Conservation (phyloP, 306 rosid genomes). For the Castanopsis chinensis region DNA sequence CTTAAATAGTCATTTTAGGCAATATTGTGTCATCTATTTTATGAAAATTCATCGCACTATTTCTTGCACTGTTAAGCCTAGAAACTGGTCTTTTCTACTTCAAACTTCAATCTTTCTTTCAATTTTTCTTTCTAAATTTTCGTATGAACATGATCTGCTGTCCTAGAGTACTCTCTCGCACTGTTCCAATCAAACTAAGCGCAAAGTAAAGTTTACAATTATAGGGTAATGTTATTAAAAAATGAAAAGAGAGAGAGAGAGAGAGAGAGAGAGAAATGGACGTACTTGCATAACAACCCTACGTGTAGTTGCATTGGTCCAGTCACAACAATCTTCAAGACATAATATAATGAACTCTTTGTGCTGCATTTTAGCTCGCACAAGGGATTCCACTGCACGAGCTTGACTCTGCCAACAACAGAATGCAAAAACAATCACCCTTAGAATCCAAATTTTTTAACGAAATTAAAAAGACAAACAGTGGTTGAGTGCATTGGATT, state of each 20-base stretch:
- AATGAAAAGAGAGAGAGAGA: background rate
- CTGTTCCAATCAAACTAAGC: background rate
- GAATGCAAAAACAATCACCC: background rate
- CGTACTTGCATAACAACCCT: constrained; percentile 91
- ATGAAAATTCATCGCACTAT: background rate
- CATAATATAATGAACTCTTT: constrained; percentile 86
- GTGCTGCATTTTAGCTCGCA: constrained; percentile 92
- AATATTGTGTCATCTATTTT: background rate
- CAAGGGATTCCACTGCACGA: constrained; percentile 84
- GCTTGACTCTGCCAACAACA: constrained; percentile 54
- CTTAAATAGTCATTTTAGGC: background rate
- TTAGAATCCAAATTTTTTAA: background rate
- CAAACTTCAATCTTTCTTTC: background rate
- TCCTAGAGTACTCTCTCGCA: too few species aligned
- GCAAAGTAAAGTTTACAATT: background rate
- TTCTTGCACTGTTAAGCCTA: background rate
- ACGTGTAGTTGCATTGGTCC: constrained; percentile 91
- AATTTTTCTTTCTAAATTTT: background rate
- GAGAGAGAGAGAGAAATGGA: background rate
- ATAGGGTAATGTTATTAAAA: background rate
- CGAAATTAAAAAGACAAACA: background rate
- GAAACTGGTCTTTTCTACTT: background rate
- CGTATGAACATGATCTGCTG: background rate
- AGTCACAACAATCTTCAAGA: constrained; percentile 93
- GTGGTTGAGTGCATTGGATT: background rate